Base-by-base conservation (phyloP, 805 yeast species). In the Pichia thaimueangensis region DNA sequence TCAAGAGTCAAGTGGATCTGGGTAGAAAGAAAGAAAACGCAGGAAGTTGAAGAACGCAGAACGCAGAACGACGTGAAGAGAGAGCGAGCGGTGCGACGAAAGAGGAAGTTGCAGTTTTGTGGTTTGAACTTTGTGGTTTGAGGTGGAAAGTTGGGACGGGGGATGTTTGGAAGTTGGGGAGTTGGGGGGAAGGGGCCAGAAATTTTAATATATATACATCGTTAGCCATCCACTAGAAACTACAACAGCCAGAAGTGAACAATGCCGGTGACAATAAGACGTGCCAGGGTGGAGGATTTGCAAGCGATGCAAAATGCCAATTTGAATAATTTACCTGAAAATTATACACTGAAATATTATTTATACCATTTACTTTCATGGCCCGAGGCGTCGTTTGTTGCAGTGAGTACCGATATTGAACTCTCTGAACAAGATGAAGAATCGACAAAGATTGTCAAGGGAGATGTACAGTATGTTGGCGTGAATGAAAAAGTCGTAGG, bases 321-420 rank as follows among this genome's bases (percentile, higher is more conserved):
- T 60, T 68, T 89, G 61, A 83, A 83, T 50, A 91, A 91, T 58
- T 69, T 93, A 47, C 98, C 98, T 6, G 98, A 93, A 62, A 93
- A 93, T 66, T 93, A 93, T 60, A 82, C 85, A 50, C 68, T 89
- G 63, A 88, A 89, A 62, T 93, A 88, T 65, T 93, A 93, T 65
- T 75, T 93, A 73, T 93, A 93, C 64, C 98, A 93, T 64, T 74
- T 87, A 8, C 67, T 91, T 39, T 82, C 97, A 29, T 93, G 98
- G 98, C 98, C 98, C 2, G 95, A 91, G 60, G 94, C 95, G 12
- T 86, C 96, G 31, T 93, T 81, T 67, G 97, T 93, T 29, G 98
- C 98, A 15, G 82, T 91, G 1, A 82, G 93, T 2, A 76, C 81
- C 22, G 83, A 76, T 49, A 76, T 71, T 10, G 66, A 59, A 27